These are phyloP conservation scores for Elsinoe necatrix DNA, from an alignment of 2,329 filamentous ascomycete genomes.

Conservation along the genomic window DNA sequence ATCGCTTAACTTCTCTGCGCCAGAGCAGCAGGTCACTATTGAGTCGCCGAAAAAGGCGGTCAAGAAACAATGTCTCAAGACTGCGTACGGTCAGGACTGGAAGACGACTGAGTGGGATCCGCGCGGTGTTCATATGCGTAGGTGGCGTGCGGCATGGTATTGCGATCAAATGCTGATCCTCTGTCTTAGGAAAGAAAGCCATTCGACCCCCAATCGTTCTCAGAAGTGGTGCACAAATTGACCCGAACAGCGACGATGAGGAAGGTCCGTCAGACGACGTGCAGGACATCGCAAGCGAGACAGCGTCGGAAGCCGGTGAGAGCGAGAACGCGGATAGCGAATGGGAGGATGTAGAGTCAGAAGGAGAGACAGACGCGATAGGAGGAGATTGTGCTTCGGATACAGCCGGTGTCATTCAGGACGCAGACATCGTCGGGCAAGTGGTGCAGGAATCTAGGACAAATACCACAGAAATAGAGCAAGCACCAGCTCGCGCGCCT, in stretches of 20 bases:
- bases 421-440: not conserved
- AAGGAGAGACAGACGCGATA: constrained; percentile 8
- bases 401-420: not conserved
- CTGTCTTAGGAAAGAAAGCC: constrained; percentile 15
- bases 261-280: constrained; percentile 17
- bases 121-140: constrained; percentile 12
- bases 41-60: constrained; percentile 35
- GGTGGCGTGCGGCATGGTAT: not conserved
- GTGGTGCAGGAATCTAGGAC: not conserved
- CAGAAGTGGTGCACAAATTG: constrained; percentile 7
- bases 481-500: not conserved
- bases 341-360: constrained; percentile 23
- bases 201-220: constrained; percentile 13
- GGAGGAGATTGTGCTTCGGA: not conserved
- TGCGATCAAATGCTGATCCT: not conserved
- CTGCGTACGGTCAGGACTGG: constrained; percentile 8
- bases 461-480: not conserved
- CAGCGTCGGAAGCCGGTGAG: not conserved
- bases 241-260: constrained; percentile 13
- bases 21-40: not conserved
- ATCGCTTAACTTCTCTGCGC: not conserved
- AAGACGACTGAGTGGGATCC: constrained; percentile 15
- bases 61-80: constrained; percentile 37
- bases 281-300: constrained; percentile 17
- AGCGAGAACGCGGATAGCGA: constrained; percentile 17